Percentiles rank a stretch among this genome's conserved stretches.
Conservation (phyloP, 306 rosid species). For the Sesbania bispinosa region DNA sequence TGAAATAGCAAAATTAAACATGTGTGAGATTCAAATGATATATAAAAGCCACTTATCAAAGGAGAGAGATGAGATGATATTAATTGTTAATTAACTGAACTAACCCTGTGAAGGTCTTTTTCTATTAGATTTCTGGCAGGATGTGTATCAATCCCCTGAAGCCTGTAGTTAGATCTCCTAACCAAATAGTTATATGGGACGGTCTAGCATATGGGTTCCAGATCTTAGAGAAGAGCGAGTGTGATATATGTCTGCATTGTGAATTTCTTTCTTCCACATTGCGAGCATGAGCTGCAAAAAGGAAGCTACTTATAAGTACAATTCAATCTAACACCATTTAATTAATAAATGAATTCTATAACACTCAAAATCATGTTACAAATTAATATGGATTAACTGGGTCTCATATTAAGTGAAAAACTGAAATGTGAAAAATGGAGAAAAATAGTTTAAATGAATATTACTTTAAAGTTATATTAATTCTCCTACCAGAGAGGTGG, state of each 20-base stretch:
- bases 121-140: constrained; percentile 49
- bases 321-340: not conserved
- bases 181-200: constrained; percentile 57
- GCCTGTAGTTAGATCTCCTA: constrained; percentile 78
- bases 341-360: no score
- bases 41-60: no score
- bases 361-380: no score
- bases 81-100: not conserved
- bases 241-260: constrained; percentile 55
- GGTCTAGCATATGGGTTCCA: constrained; percentile 62
- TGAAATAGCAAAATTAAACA: not conserved
- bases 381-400: no score
- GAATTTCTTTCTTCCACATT: constrained; percentile 65
- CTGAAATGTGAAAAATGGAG: no score
- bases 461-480: no score
- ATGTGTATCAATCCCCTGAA: constrained; percentile 49
- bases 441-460: no score
- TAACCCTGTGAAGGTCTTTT: constrained; percentile 48
- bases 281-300: constrained; percentile 54
- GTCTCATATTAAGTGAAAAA: no score
- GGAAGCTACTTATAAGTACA: not conserved
- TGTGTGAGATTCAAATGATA: not conserved
- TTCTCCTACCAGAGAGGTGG: constrained; percentile 83
- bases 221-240: constrained; percentile 50
- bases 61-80: no score